Evolutionary conservation across 257 asterid species (phyloP), one percentile per base, ranked within the genome.

Genomic region (Thymus quinquecostatus): DNA sequence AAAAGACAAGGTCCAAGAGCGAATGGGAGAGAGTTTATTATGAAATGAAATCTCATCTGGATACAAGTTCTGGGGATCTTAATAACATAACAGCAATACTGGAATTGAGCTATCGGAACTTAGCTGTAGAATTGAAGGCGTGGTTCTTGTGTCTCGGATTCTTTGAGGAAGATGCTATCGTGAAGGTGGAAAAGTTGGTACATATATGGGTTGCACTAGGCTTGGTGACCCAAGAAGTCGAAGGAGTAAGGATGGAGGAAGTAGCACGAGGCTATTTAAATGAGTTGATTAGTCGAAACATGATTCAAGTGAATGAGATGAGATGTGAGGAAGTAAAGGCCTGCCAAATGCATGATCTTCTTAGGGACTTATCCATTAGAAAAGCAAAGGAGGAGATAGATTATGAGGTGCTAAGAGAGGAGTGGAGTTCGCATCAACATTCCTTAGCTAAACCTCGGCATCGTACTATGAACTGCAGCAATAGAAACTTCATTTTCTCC

Each of bases 1-100:
- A 68, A 6, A 30, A 60, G 56, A 45, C 10, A 8, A 49, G 12
- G 27, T 41, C 67, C 30, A 41, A 2, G 60, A 63, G 43, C 14
- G 79, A 58, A 66, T 78, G 83, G 85, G 64, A 66, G 55, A 75
- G 41, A n/a, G 79, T 78, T 36, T 13, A 38, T 1, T 41, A 45
- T 2, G 57, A 40, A 49, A 55, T 69, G n/a, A 27, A 43, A 2
- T 43, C 47, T 53, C 55, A 49, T 13, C 0, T n/a, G 28, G 55
- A 49, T 49, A n/a, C 2, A 49, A 49, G 55, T 36, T 1, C 4
- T 3, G 8, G 28, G 8, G 55, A 49, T 6, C 5, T 49, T 2
- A n/a, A 13, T 12, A n/a, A 2, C 4, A 49, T 49, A 12, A 21
- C 21, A 13, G 0, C 55, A 12, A 38, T 70, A 1, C 33, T 70